Evolutionary conservation across 495 filamentous ascomycete species (phyloP), one percentile per base, ranked within the genome.

Genomic region (Aspergillus diversus): DNA sequence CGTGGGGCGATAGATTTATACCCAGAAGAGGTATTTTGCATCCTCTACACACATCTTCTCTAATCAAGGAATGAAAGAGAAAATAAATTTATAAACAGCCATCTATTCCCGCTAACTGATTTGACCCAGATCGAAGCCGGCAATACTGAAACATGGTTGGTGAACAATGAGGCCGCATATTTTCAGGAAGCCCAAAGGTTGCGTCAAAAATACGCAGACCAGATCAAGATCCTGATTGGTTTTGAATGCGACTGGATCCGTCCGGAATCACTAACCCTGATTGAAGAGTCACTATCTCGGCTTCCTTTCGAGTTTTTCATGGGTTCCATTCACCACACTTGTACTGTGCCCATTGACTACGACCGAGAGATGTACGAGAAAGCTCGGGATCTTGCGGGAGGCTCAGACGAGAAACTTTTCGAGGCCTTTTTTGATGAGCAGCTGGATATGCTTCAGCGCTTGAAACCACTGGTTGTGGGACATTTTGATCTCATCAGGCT

Each of bases 211-310:
- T 97, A 97, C 75, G 79, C 83, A 21, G 71, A 76, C 31, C 79
- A 89, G 63, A 96, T 99, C 73, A 78, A 86, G 50, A 81, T 99
- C 64, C 82, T 97, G 21, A 87, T 99, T 74, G 95, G 91, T 50
- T 96, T 97, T 73, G 96, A 99, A 73, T 83, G 84, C 59, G 96
- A 99, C 68, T 98, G 90, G 87, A 93, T 97, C 65, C 86, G 92
- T 4, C 84, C 87, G 0, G 79, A 79, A 13, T 93, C 91, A 55
- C 70, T 71, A 5, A 16, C 69, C 1, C 74, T 91, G 34, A 86
- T 97, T 52, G 61, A 77, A 8, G 60, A 69, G 8, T 84, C 96
- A 0, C 77, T 90, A 13, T 69, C 78, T 3, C 79, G 85, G 32
- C 83, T 89, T 55, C 73, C 77, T 15, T 83, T 96, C 60, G 93